Conservation (phyloP, 441 rosid genomes). For the Erodium texanum region DNA sequence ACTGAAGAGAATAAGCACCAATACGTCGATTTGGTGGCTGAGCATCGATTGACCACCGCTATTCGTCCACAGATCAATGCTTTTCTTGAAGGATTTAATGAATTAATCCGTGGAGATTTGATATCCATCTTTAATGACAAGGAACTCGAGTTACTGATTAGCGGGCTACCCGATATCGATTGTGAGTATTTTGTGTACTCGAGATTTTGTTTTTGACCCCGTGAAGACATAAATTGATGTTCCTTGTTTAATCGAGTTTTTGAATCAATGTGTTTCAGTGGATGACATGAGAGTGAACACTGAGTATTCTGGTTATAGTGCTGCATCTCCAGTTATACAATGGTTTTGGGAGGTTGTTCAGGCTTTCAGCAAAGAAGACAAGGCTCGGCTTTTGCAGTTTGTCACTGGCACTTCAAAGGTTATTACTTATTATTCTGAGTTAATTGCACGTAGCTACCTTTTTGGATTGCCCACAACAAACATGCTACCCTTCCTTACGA, state of each 20-base stretch:
- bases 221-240: neutral
- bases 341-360: conserved; percentile 99
- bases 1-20: conserved; percentile 96
- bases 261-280: conserved; percentile 36
- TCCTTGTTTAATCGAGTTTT: conserved; percentile 12
- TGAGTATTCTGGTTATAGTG: conserved; percentile 80
- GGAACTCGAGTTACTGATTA: conserved; percentile 95
- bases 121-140: conserved; percentile 91
- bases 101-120: conserved; percentile 67
- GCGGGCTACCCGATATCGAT: conserved; percentile 98
- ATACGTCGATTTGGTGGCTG: conserved; percentile 95
- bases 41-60: conserved; percentile 90
- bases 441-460: too few species aligned
- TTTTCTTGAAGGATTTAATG: conserved; percentile 84
- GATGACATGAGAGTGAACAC: conserved; percentile 83
- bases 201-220: neutral
- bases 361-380: conserved; percentile 90
- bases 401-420: conserved; percentile 99
- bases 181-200: conserved; percentile 60
- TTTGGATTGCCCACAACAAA: too few species aligned
- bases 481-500: too few species aligned
- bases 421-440: conserved; percentile 1
- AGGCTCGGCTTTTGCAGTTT: conserved; percentile 88
- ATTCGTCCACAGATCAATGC: conserved; percentile 92
- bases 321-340: conserved; percentile 73